phyloP scores from a whole-genome alignment of 768 basidiomycete species.

The Podaxis carcinomalis region DNA sequence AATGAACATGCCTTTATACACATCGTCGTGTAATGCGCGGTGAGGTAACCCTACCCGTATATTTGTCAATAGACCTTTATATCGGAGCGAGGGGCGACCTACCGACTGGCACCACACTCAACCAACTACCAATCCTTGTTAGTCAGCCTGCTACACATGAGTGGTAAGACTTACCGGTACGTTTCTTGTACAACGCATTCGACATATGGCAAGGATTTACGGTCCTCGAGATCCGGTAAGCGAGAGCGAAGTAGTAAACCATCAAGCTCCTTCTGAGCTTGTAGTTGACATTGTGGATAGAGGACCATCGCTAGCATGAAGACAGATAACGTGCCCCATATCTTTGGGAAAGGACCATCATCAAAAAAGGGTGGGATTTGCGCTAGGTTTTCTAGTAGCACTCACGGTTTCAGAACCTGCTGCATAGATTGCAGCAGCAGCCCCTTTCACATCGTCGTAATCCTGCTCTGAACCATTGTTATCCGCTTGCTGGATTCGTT shows the following conservation, averaged over 20 bases:
- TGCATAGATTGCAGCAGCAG: background rate
- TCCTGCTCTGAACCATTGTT: background rate
- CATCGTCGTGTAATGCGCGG: constrained; percentile 58
- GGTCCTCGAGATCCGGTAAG: constrained; percentile 56
- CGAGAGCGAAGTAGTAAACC: constrained; percentile 47
- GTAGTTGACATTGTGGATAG: constrained; percentile 50
- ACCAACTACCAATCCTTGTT: background rate
- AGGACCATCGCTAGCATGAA: constrained; percentile 67
- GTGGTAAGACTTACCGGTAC: constrained; percentile 48
- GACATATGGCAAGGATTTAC: constrained; percentile 50
- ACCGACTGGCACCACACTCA: constrained; percentile 3
- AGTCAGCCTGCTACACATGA: constrained; percentile 41
- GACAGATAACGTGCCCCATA: constrained; percentile 47
- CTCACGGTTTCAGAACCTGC: constrained; percentile 6
- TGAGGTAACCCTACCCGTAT: constrained; percentile 51
- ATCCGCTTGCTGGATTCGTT: constrained; percentile 14
- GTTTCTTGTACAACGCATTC: constrained; percentile 53
- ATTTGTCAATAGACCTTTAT: background rate
- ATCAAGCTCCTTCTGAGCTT: constrained; percentile 67
- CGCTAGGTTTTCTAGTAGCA: background rate
- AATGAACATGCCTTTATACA: constrained; percentile 52
- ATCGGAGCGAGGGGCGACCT: background rate
- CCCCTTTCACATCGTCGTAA: background rate
- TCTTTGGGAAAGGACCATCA: constrained; percentile 25
- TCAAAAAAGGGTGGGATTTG: background rate